Conservation (phyloP, 1,284 basidiomycete genomes). For the Cystobasidium sp. region DNA sequence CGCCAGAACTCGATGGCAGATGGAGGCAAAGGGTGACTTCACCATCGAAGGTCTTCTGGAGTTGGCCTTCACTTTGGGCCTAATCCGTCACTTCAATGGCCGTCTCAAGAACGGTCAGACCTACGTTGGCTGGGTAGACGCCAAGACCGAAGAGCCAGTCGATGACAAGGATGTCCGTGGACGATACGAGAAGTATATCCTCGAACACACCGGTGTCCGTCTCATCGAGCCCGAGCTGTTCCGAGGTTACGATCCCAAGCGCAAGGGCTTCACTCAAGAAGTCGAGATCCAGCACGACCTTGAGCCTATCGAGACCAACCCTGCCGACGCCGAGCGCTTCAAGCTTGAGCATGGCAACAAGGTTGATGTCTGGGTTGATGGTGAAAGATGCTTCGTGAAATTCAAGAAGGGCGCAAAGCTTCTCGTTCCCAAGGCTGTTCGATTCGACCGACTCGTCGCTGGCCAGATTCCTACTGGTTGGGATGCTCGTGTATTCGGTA, state of each 20-base stretch:
- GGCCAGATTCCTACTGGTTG: constrained; percentile 97
- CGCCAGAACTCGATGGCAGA: constrained; percentile 98
- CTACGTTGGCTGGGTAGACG: constrained; percentile 97
- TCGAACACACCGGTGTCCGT: constrained; percentile 90
- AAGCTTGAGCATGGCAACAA: constrained; percentile 96
- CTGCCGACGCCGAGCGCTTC: constrained; percentile 90
- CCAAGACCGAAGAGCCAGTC: constrained; percentile 91
- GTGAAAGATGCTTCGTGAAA: constrained; percentile 89
- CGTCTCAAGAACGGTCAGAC: constrained; percentile 87
- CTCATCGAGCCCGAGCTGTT: constrained; percentile 96
- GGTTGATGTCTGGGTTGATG: constrained; percentile 92
- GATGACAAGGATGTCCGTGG: constrained; percentile 96
- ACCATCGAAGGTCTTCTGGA: constrained; percentile 97
- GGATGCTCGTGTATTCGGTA: constrained; percentile 93
- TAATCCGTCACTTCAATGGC: constrained; percentile 97
- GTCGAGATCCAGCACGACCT: constrained; percentile 95
- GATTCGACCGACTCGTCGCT: constrained; percentile 90
- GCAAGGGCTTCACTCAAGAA: constrained; percentile 96
- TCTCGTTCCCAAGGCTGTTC: constrained; percentile 91
- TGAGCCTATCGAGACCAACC: constrained; percentile 90
- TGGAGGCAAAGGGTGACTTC: constrained; percentile 91
- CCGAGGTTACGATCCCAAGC: constrained; percentile 95
- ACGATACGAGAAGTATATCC: constrained; percentile 92
- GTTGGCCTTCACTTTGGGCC: constrained; percentile 99
- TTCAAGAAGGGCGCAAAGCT: constrained; percentile 98